phyloP scores from a whole-genome alignment of 1,284 basidiomycete species.

The Ganoderma meredithae region DNA sequence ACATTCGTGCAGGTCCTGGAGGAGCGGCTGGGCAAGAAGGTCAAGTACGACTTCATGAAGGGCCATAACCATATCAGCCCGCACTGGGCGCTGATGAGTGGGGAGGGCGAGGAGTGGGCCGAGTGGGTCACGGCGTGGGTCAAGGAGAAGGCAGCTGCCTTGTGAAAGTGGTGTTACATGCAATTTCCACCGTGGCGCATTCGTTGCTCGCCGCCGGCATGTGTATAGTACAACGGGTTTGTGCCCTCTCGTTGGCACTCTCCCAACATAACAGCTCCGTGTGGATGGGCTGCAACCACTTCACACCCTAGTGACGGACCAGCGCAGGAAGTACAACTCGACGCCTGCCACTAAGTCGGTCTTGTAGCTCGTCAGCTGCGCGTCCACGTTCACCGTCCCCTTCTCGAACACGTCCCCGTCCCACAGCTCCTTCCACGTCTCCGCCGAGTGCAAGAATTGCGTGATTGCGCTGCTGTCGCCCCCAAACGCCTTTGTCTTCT shows the following conservation, averaged over 20 bases:
- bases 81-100: slow-evolving; percentile 55
- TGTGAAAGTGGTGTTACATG: not conserved
- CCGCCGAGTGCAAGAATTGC: slow-evolving; percentile 44
- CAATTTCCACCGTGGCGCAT: too few species aligned
- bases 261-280: not conserved
- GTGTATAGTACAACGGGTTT: not conserved
- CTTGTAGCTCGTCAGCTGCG: slow-evolving; percentile 16
- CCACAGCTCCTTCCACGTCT: slow-evolving; percentile 53
- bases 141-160: slow-evolving; percentile 22
- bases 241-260: not conserved
- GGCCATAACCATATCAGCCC: slow-evolving; percentile 72
- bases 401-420: slow-evolving; percentile 49
- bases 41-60: slow-evolving; percentile 47
- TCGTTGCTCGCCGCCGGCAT: too few species aligned
- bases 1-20: slow-evolving; percentile 48
- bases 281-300: not conserved
- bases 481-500: slow-evolving; percentile 17
- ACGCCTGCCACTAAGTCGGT: not conserved
- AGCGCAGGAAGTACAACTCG: slow-evolving; percentile 33
- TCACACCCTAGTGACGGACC: slow-evolving; percentile 41
- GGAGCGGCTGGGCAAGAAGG: slow-evolving; percentile 38
- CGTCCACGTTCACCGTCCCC: slow-evolving; percentile 46
- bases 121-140: slow-evolving; percentile 55
- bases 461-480: slow-evolving; percentile 8
- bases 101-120: slow-evolving; percentile 69